Percentiles rank a stretch among this genome's conserved stretches.
Conservation (phyloP, 2,329 filamentous ascomycete species). For the Xylaria sp. region DNA sequence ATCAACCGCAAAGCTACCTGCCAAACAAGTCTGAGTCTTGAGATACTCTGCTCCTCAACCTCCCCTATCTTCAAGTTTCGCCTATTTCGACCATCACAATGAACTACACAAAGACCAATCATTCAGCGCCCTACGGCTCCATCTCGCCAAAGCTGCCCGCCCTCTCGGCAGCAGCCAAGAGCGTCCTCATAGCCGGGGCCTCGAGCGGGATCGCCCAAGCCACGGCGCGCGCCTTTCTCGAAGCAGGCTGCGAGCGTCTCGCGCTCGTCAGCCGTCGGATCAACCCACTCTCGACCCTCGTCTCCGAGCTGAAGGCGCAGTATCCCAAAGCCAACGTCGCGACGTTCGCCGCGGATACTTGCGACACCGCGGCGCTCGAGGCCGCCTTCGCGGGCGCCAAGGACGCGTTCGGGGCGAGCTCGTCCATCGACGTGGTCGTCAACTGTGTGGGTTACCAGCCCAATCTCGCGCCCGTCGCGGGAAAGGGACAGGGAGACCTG, state of each 20-base stretch:
- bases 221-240: slow-evolving; percentile 36
- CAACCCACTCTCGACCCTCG: slow-evolving; percentile 11
- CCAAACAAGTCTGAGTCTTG: not conserved
- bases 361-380: not conserved
- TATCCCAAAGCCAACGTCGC: not conserved
- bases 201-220: slow-evolving; percentile 28
- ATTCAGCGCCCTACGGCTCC: slow-evolving; percentile 34
- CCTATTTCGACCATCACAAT: slow-evolving; percentile 22
- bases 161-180: slow-evolving; percentile 32
- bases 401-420: not conserved
- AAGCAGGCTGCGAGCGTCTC: slow-evolving; percentile 29
- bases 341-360: not conserved
- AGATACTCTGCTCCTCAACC: not conserved
- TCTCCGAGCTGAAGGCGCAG: not conserved
- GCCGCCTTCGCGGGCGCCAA: not conserved
- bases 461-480: slow-evolving; percentile 23
- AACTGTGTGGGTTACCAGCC: slow-evolving; percentile 32
- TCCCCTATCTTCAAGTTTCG: not conserved
- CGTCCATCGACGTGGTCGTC: slow-evolving; percentile 32
- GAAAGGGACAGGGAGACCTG: slow-evolving; percentile 1
- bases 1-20: not conserved
- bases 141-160: slow-evolving; percentile 35
- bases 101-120: slow-evolving; percentile 40
- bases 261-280: slow-evolving; percentile 31
- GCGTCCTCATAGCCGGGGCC: slow-evolving; percentile 35